Conservation (phyloP, 2,329 filamentous ascomycete genomes). For the Xylariaceae sp. region DNA sequence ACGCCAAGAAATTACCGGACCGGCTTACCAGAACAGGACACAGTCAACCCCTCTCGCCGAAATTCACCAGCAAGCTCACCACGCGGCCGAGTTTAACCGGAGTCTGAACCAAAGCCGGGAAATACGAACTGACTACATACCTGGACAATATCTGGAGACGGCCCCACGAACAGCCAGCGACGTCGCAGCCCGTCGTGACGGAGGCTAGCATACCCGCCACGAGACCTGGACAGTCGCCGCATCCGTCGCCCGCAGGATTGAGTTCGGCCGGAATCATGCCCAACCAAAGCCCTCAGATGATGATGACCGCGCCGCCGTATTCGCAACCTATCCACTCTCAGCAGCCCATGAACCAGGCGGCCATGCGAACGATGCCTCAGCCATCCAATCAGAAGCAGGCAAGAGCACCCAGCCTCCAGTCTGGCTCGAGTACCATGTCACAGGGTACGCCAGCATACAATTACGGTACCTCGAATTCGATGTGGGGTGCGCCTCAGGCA, state of each 20-base stretch:
- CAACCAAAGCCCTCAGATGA: constrained; percentile 60
- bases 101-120: constrained; percentile 73
- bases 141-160: constrained; percentile 77
- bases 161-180: constrained; percentile 68
- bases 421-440: constrained; percentile 48
- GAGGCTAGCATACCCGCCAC: constrained; percentile 45
- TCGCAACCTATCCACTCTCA: constrained; percentile 67
- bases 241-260: constrained; percentile 48
- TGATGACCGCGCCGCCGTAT: constrained; percentile 62
- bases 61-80: constrained; percentile 77
- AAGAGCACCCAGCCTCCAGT: constrained; percentile 56
- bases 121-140: constrained; percentile 72
- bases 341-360: constrained; percentile 65
- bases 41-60: constrained; percentile 71
- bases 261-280: constrained; percentile 54
- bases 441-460: constrained; percentile 54
- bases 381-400: constrained; percentile 58
- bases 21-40: constrained; percentile 81
- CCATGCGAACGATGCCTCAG: constrained; percentile 63
- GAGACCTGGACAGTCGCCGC: constrained; percentile 54
- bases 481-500: constrained; percentile 57
- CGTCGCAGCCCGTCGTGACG: constrained; percentile 43
- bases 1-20: constrained; percentile 82
- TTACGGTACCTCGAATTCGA: constrained; percentile 56
- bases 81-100: constrained; percentile 88